A percentile compares a stretch with the other conserved stretches of the same genome.
phyloP scores from a whole-genome alignment of 495 filamentous ascomycete species.

The Talaromyces wortmannii region DNA sequence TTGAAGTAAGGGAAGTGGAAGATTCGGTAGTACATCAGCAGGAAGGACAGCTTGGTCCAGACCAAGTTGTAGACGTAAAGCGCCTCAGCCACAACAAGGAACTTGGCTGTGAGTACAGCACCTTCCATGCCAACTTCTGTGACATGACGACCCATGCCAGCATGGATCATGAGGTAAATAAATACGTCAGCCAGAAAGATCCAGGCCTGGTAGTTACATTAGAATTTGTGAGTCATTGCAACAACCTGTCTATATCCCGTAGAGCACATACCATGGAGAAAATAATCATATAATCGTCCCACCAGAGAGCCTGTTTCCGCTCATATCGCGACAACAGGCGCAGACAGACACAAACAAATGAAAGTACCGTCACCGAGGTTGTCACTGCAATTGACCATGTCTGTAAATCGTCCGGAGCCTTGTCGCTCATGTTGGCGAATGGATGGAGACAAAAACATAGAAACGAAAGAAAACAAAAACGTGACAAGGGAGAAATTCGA shows the following conservation, averaged over 20 bases:
- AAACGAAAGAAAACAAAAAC: neutral
- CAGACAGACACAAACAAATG: slow-evolving; percentile 23
- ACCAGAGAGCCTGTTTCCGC: slow-evolving; percentile 24
- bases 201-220: slow-evolving; percentile 14
- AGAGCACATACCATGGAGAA: slow-evolving; percentile 26
- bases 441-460: neutral
- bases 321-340: slow-evolving; percentile 22
- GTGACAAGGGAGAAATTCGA: too few species aligned
- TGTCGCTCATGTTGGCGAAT: neutral
- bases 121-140: slow-evolving; percentile 8
- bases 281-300: slow-evolving; percentile 33
- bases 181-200: slow-evolving; percentile 25
- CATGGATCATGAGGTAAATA: slow-evolving; percentile 21
- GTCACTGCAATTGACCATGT: slow-evolving; percentile 26
- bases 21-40: slow-evolving; percentile 37
- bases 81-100: slow-evolving; percentile 27
- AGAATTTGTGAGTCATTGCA: neutral
- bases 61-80: slow-evolving; percentile 34
- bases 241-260: neutral
- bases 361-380: slow-evolving; percentile 19
- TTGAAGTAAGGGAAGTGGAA: slow-evolving; percentile 31
- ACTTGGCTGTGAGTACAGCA: slow-evolving; percentile 26
- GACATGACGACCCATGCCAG: slow-evolving; percentile 27
- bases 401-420: slow-evolving; percentile 17
- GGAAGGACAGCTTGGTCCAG: slow-evolving; percentile 32